Percentiles rank a stretch among this genome's conserved stretches.
Evolutionary conservation across 108 stramenopile genomes (phyloP).

Genomic region (Skeletonema marinoi): DNA sequence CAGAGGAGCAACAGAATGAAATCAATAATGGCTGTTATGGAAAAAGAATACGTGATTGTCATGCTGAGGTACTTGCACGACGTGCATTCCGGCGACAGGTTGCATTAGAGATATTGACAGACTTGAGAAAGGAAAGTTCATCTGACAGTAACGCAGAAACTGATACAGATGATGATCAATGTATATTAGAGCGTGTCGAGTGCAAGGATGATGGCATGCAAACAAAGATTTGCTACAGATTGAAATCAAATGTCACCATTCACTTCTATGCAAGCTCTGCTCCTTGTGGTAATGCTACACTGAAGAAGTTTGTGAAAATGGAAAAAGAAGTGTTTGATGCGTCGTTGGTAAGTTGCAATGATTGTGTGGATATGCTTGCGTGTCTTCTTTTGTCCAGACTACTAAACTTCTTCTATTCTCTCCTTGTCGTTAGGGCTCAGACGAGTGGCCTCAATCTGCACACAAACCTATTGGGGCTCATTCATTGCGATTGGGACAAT

Average conservation of each 20-base stretch:
- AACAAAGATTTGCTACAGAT: slow-evolving; percentile 26
- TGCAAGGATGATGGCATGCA: background rate
- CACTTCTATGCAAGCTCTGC: slow-evolving; percentile 87
- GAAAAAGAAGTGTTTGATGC: slow-evolving; percentile 69
- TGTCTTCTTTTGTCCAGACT: background rate
- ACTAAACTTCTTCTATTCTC: background rate
- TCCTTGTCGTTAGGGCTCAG: slow-evolving; percentile 34
- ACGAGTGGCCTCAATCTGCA: slow-evolving; percentile 69
- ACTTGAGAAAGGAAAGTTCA: slow-evolving; percentile 12
- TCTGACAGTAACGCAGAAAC: background rate
- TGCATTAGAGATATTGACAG: slow-evolving; percentile 58
- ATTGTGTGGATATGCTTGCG: background rate
- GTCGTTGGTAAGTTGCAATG: slow-evolving; percentile 44
- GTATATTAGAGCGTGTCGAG: slow-evolving; percentile 24
- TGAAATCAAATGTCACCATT: slow-evolving; percentile 66
- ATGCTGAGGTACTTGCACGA: slow-evolving; percentile 86
- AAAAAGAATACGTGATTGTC: slow-evolving; percentile 71
- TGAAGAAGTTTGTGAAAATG: slow-evolving; percentile 87
- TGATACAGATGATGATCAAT: background rate
- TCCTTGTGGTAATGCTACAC: slow-evolving; percentile 85
- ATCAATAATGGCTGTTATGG: slow-evolving; percentile 46
- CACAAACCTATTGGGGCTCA: slow-evolving; percentile 67
- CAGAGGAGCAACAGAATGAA: slow-evolving; percentile 32
- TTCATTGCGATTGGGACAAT: slow-evolving; percentile 71
- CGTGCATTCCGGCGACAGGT: slow-evolving; percentile 77